Percentiles rank a stretch among this genome's conserved stretches.
Conservation (phyloP, 2,329 filamentous ascomycete species). For the Microsporum audouinii region DNA sequence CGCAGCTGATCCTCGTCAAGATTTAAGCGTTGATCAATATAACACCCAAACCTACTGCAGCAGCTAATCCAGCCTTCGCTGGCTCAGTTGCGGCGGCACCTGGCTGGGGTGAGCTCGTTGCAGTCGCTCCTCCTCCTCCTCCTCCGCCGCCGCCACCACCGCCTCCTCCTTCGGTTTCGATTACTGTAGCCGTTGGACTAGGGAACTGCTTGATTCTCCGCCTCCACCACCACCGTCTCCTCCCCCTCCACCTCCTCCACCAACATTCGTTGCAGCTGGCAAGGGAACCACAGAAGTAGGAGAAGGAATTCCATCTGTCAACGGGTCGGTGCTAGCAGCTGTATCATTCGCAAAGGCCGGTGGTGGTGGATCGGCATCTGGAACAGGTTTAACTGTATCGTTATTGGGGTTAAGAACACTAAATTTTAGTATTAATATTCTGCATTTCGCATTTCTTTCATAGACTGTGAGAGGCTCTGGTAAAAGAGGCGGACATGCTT, state of each 20-base stretch:
- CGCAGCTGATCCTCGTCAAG: background rate
- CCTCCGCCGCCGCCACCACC: background rate
- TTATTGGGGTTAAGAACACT: constrained; percentile 49
- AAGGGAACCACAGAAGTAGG: constrained; percentile 30
- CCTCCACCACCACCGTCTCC: constrained; percentile 6
- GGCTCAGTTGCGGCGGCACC: constrained; percentile 26
- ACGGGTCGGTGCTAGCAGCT: constrained; percentile 40
- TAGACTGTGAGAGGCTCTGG: too few relatives aligned
- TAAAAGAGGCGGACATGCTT: constrained; percentile 17
- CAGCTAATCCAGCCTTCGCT: constrained; percentile 36
- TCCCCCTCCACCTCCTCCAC: constrained; percentile 11
- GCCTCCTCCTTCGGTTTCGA: background rate
- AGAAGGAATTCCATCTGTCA: constrained; percentile 43
- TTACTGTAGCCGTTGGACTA: constrained; percentile 1
- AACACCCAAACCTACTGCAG: constrained; percentile 38
- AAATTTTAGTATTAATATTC: background rate
- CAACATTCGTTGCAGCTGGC: constrained; percentile 21
- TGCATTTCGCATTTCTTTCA: background rate
- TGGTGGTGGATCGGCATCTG: constrained; percentile 34
- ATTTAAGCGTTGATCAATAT: constrained; percentile 9
- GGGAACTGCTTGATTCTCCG: background rate
- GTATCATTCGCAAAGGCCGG: constrained; percentile 44
- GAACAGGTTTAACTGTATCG: constrained; percentile 34
- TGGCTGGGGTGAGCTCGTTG: constrained; percentile 21
- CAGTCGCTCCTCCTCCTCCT: background rate